A percentile compares a stretch with the other conserved stretches of the same genome.
Evolutionary conservation across 164 flowering plant genomes (phyloP).

Genomic region (Cinnamomum chago): DNA sequence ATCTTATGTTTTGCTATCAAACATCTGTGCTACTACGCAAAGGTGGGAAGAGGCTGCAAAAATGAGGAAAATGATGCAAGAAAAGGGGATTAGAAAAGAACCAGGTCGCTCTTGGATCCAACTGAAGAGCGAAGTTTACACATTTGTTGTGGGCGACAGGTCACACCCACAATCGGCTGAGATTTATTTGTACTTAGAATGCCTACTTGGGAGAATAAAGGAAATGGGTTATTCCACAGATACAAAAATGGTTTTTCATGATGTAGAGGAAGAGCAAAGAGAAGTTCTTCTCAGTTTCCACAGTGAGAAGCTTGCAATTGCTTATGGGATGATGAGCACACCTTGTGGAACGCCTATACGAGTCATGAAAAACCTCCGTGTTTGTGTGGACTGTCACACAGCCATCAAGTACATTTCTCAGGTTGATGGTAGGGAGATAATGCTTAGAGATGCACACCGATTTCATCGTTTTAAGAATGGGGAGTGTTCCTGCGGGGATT

Average conservation of each 20-base stretch:
- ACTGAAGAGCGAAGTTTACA: slow-evolving; percentile 33
- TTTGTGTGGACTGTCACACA: slow-evolving; percentile 51
- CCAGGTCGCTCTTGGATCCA: slow-evolving; percentile 69
- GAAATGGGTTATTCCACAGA: slow-evolving; percentile 39
- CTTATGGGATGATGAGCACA: slow-evolving; percentile 40
- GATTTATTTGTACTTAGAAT: slow-evolving; percentile 39
- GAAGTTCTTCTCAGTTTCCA: slow-evolving; percentile 40
- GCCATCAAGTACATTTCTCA: slow-evolving; percentile 44
- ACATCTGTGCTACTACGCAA: slow-evolving; percentile 32
- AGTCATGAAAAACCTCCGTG: slow-evolving; percentile 47
- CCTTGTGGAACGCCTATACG: slow-evolving; percentile 26
- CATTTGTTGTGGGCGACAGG: slow-evolving; percentile 37
- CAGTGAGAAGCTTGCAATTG: slow-evolving; percentile 50
- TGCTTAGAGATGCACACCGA: slow-evolving; percentile 41
- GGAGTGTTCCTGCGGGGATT: slow-evolving; percentile 52
- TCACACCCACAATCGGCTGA: slow-evolving; percentile 30
- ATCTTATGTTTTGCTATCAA: slow-evolving; percentile 47
- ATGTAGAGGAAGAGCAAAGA: slow-evolving; percentile 45
- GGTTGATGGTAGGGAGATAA: slow-evolving; percentile 37
- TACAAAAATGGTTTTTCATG: slow-evolving; percentile 29
- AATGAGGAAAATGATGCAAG: slow-evolving; percentile 48
- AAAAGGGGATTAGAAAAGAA: slow-evolving; percentile 38
- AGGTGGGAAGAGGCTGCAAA: slow-evolving; percentile 60
- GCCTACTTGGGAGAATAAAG: slow-evolving; percentile 32
- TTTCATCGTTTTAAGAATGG: slow-evolving; percentile 57